Conservation (phyloP, 1,139 yeast genomes). For the Petasospora fabianii region DNA sequence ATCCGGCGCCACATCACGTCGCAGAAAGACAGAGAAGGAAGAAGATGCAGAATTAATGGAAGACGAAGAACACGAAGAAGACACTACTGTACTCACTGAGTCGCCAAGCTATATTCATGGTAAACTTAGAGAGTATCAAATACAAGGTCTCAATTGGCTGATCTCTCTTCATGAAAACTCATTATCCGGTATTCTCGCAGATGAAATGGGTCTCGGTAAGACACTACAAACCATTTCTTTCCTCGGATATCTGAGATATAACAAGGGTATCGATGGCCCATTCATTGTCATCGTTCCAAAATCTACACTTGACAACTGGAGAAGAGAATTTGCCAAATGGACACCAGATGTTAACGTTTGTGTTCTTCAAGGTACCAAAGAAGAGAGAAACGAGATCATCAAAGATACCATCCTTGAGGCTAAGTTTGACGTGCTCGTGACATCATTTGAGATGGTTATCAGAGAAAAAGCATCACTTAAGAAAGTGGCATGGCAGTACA, state of each 20-base stretch:
- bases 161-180: slow-evolving; percentile 76
- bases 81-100: slow-evolving; percentile 64
- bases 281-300: slow-evolving; percentile 91
- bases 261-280: slow-evolving; percentile 82
- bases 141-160: slow-evolving; percentile 93
- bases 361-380: slow-evolving; percentile 85
- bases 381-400: slow-evolving; percentile 61
- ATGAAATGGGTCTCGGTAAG: slow-evolving; percentile 97
- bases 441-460: slow-evolving; percentile 91
- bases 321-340: slow-evolving; percentile 90
- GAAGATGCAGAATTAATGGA: slow-evolving; percentile 85
- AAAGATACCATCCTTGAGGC: slow-evolving; percentile 59
- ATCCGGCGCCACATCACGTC: slow-evolving; percentile 29
- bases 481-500: slow-evolving; percentile 89
- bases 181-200: slow-evolving; percentile 89
- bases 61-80: slow-evolving; percentile 67
- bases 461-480: slow-evolving; percentile 78
- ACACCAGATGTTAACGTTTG: slow-evolving; percentile 91
- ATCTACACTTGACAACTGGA: slow-evolving; percentile 93
- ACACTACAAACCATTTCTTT: slow-evolving; percentile 92
- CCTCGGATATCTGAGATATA: slow-evolving; percentile 78
- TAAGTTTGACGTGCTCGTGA: slow-evolving; percentile 82
- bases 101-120: slow-evolving; percentile 77
- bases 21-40: slow-evolving; percentile 81
- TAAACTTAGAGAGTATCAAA: slow-evolving; percentile 70